These are phyloP conservation scores for Trichocladium uniseriatum DNA, from an alignment of 495 filamentous ascomycete species.

Conservation along the genomic window DNA sequence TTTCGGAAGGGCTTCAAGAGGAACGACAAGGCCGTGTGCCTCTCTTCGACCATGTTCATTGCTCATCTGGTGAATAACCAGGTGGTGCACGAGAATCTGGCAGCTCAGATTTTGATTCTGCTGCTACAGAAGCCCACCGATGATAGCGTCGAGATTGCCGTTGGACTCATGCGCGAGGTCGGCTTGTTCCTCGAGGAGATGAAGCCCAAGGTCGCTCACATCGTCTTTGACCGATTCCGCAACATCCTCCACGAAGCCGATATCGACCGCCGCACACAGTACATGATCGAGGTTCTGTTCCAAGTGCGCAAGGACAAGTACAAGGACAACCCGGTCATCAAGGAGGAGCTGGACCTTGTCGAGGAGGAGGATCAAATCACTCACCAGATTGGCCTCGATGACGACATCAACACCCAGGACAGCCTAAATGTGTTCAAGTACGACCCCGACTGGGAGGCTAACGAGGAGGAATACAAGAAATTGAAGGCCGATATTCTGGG, in stretches of 20 bases:
- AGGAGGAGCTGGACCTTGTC: constrained; percentile 87
- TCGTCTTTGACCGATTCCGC: constrained; percentile 90
- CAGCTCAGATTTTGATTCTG: constrained; percentile 81
- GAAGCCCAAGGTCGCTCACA: constrained; percentile 72
- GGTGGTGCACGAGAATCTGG: constrained; percentile 86
- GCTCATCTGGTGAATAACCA: constrained; percentile 93
- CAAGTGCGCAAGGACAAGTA: constrained; percentile 93
- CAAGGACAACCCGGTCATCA: constrained; percentile 85
- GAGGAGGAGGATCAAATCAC: constrained; percentile 98
- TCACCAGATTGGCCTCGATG: constrained; percentile 68
- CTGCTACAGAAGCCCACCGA: constrained; percentile 91
- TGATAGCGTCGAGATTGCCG: constrained; percentile 96
- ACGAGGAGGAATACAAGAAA: constrained; percentile 82
- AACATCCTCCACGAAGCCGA: constrained; percentile 91
- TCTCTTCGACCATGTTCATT: constrained; percentile 85
- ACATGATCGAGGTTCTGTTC: constrained; percentile 98
- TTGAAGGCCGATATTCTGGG: constrained; percentile 91
- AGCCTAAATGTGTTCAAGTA: constrained; percentile 91
- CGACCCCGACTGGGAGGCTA: constrained; percentile 79
- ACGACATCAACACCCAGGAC: constrained; percentile 74
- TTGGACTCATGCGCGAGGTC: constrained; percentile 80
- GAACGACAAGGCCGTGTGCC: constrained; percentile 92
- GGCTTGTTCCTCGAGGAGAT: constrained; percentile 92
- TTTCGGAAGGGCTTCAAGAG: constrained; percentile 93
- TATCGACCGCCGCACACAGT: constrained; percentile 93